Conservation (phyloP, 78 protist genomes). For the Bodo saltans region DNA sequence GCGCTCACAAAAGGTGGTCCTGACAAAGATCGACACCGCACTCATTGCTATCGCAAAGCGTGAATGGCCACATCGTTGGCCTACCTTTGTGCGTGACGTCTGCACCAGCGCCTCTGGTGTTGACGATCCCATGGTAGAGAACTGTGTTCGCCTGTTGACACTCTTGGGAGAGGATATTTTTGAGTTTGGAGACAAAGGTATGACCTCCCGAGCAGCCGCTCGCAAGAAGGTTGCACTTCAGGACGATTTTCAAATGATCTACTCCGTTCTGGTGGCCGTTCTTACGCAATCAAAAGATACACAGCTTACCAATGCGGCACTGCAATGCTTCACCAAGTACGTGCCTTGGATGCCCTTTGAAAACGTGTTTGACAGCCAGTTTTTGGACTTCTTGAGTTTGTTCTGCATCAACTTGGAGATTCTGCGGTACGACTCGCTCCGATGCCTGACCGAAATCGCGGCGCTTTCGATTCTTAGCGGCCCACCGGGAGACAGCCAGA, state of each 20-base stretch:
- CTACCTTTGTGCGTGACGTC: slow-evolving; percentile 85
- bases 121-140: slow-evolving; percentile 84
- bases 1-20: background rate
- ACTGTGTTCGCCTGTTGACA: slow-evolving; percentile 87
- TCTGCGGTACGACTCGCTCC: slow-evolving; percentile 65
- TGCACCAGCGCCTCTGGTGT: slow-evolving; percentile 64
- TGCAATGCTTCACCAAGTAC: slow-evolving; percentile 79
- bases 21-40: background rate
- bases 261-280: slow-evolving; percentile 69
- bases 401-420: slow-evolving; percentile 58
- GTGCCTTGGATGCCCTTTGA: slow-evolving; percentile 95
- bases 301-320: slow-evolving; percentile 46
- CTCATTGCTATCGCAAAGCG: slow-evolving; percentile 83
- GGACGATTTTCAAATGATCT: slow-evolving; percentile 77
- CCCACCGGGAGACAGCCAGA: background rate
- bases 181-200: slow-evolving; percentile 80
- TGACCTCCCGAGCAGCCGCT: slow-evolving; percentile 71
- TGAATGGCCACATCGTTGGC: slow-evolving; percentile 97
- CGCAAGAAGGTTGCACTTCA: slow-evolving; percentile 74
- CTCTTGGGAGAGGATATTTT: slow-evolving; percentile 85
- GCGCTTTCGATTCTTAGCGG: background rate
- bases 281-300: slow-evolving; percentile 47
- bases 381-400: slow-evolving; percentile 27
- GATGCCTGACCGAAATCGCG: slow-evolving; percentile 88
- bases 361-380: slow-evolving; percentile 81